Conservation (phyloP, 2,329 filamentous ascomycete genomes). For the Penicillium sp. region DNA sequence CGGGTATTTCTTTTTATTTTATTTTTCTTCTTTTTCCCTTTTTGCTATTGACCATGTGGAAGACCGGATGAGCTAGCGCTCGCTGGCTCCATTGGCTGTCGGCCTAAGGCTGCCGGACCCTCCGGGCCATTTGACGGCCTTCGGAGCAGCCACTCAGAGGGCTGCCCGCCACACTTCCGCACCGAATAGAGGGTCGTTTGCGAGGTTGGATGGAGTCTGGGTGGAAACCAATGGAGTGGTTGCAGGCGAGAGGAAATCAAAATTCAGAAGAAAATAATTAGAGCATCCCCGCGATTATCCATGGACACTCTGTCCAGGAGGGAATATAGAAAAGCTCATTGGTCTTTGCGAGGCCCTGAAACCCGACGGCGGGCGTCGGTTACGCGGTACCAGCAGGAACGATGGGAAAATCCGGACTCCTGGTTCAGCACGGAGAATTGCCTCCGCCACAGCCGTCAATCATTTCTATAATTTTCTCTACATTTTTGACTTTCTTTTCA, state of each 20-base stretch:
- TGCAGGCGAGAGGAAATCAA: background rate
- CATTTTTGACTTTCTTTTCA: background rate
- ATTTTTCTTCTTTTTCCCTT: background rate
- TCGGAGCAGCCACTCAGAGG: constrained; percentile 25
- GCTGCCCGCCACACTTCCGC: constrained; percentile 27
- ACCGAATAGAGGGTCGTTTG: constrained; percentile 12
- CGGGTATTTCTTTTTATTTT: background rate
- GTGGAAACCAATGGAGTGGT: constrained; percentile 10
- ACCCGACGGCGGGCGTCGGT: constrained; percentile 1
- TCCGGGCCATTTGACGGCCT: constrained; percentile 17
- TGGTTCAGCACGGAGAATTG: background rate
- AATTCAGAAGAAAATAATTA: background rate
- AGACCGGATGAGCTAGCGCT: constrained; percentile 23
- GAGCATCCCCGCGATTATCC: constrained; percentile 2
- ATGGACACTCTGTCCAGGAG: background rate
- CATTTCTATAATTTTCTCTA: background rate
- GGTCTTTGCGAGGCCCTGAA: constrained; percentile 11
- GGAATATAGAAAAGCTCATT: constrained; percentile 4
- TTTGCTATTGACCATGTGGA: constrained; percentile 7
- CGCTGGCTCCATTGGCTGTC: constrained; percentile 22
- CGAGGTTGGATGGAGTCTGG: background rate
- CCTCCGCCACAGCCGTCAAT: background rate
- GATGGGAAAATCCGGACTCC: background rate
- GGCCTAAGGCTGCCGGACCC: constrained; percentile 28
- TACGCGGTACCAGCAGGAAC: background rate